phyloP scores from a whole-genome alignment of 129 eudicot species.

The Arctium minus region DNA sequence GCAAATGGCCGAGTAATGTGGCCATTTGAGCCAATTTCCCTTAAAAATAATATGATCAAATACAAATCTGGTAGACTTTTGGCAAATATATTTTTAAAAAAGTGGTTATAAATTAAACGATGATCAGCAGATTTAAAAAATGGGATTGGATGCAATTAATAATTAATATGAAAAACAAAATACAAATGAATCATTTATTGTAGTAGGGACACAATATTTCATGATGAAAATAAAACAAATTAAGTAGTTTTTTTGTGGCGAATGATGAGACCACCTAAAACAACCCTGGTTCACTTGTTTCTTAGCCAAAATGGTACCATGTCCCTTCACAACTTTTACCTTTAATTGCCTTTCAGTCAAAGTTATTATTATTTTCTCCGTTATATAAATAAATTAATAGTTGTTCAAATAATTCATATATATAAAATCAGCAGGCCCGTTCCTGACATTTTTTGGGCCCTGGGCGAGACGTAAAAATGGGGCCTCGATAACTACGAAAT shows the following conservation, averaged over 20 bases:
- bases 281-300: neutral
- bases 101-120: too few relatives aligned
- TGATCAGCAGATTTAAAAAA: neutral
- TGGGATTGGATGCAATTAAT: neutral
- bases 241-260: neutral
- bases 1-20: too few relatives aligned
- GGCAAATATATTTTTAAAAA: neutral
- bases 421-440: too few relatives aligned
- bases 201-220: neutral
- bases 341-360: neutral
- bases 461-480: too few relatives aligned
- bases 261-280: neutral
- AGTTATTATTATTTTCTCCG: neutral
- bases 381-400: too few relatives aligned
- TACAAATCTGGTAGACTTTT: neutral
- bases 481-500: too few relatives aligned
- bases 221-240: neutral
- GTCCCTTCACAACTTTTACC: neutral
- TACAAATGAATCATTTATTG: neutral
- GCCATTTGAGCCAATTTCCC: too few relatives aligned
- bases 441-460: too few relatives aligned
- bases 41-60: too few relatives aligned
- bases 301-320: neutral
- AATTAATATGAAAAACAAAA: neutral
- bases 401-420: too few relatives aligned